Percentiles rank a stretch among this genome's conserved stretches.
Evolutionary conservation across 805 yeast species (phyloP).

Genomic region (Candida lessepsii): DNA sequence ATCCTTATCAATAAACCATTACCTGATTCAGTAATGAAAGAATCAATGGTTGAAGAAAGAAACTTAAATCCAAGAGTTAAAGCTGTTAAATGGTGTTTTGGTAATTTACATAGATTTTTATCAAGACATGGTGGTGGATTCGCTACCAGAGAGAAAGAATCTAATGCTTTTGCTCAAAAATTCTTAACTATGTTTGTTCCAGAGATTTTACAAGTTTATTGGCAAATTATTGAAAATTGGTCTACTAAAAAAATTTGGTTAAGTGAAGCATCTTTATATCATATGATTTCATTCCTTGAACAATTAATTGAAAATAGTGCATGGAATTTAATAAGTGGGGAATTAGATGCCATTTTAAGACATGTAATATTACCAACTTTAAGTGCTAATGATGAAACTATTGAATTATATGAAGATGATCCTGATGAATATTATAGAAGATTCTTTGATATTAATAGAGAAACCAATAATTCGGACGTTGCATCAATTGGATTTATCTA

Average conservation of each 20-base stretch:
- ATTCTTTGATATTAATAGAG: conserved; percentile 47
- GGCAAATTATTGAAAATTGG: conserved; percentile 45
- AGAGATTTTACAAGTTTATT: conserved; percentile 40
- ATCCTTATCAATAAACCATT: conserved; percentile 39
- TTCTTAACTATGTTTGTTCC: conserved; percentile 42
- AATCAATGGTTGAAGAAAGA: conserved; percentile 29
- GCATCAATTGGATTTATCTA: conserved; percentile 49
- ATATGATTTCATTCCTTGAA: conserved; percentile 43
- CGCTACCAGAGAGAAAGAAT: conserved; percentile 29
- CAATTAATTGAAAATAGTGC: conserved; percentile 41
- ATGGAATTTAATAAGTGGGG: conserved; percentile 35
- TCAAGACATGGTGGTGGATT: conserved; percentile 45
- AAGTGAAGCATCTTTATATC: conserved; percentile 39
- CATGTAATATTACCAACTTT: conserved; percentile 44
- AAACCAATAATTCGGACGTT: conserved; percentile 47
- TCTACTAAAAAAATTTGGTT: conserved; percentile 38
- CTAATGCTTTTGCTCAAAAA: conserved; percentile 27
- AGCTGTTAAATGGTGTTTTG: conserved; percentile 46
- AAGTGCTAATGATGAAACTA: conserved; percentile 35
- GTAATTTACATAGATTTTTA: conserved; percentile 39
- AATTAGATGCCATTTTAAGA: conserved; percentile 39
- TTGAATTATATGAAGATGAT: conserved; percentile 45
- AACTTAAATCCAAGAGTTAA: conserved; percentile 42
- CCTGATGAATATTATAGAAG: conserved; percentile 46
- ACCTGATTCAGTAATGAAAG: conserved; percentile 32